Evolutionary conservation across 768 basidiomycete species (phyloP).

Genomic region (Lenzites betulinus): DNA sequence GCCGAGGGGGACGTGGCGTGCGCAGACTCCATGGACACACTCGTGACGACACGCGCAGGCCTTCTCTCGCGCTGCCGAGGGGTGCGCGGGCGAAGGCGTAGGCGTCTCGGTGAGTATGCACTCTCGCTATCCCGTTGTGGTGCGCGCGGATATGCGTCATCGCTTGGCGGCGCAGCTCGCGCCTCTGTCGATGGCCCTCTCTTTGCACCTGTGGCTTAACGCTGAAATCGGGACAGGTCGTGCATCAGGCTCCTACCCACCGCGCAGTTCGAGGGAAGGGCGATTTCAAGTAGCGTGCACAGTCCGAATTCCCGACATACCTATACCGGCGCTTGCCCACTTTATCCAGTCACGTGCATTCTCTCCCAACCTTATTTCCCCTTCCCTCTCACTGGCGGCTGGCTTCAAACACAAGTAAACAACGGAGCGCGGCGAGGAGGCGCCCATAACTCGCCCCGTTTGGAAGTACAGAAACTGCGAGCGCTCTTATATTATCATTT

Average conservation of each 20-base stretch:
- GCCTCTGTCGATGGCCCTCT: background rate
- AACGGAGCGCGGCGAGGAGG: background rate
- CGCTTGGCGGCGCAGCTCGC: background rate
- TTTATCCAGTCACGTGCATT: background rate
- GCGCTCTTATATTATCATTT: no score
- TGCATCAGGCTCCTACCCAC: background rate
- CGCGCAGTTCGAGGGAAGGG: background rate
- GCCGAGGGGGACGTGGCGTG: background rate
- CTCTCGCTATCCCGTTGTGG: background rate
- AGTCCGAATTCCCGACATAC: no score
- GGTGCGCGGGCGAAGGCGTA: background rate
- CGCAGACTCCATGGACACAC: background rate
- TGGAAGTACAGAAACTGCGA: no score
- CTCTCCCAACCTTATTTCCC: background rate
- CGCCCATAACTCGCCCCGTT: background rate
- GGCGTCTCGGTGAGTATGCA: conserved; percentile 1
- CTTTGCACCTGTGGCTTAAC: background rate
- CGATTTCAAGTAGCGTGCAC: background rate
- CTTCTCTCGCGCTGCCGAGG: conserved; percentile 1
- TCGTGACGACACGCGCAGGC: conserved; percentile 3
- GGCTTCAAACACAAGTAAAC: background rate
- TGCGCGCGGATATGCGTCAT: background rate
- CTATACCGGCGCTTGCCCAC: no score
- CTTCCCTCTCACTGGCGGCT: background rate
- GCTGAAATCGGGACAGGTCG: background rate